Conservation (phyloP, 2,329 filamentous ascomycete genomes). For the Verticillium longisporum region DNA sequence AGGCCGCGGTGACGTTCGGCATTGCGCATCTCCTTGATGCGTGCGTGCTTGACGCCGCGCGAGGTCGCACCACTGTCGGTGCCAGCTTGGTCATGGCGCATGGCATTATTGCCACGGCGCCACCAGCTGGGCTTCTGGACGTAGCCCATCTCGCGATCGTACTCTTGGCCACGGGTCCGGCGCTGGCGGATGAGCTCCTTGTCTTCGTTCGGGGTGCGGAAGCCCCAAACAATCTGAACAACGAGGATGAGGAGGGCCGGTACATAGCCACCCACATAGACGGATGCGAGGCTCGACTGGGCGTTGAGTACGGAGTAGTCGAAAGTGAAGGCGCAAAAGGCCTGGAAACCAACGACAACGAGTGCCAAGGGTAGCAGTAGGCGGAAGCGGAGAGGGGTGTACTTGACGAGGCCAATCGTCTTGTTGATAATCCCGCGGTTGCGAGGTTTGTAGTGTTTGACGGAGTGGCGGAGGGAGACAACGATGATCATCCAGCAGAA, state of each 20-base stretch:
- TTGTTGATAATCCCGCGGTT: slow-evolving; percentile 46
- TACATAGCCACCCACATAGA: slow-evolving; percentile 58
- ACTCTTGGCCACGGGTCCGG: slow-evolving; percentile 43
- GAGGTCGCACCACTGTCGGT: slow-evolving; percentile 29
- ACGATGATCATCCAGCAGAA: slow-evolving; percentile 54
- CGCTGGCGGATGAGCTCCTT: slow-evolving; percentile 59
- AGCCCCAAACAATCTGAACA: slow-evolving; percentile 48
- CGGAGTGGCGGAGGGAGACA: slow-evolving; percentile 60
- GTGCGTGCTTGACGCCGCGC: background rate
- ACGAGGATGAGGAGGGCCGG: slow-evolving; percentile 51
- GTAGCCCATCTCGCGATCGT: slow-evolving; percentile 56
- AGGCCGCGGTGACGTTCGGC: background rate
- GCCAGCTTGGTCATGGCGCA: slow-evolving; percentile 21
- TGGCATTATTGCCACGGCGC: slow-evolving; percentile 36
- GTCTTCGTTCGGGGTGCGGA: slow-evolving; percentile 64
- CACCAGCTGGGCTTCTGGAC: slow-evolving; percentile 61
- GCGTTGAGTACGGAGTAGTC: slow-evolving; percentile 50
- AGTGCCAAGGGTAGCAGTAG: slow-evolving; percentile 46
- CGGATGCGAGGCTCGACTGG: slow-evolving; percentile 41
- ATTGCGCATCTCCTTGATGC: slow-evolving; percentile 13
- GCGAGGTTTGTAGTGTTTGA: slow-evolving; percentile 58
- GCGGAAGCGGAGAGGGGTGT: slow-evolving; percentile 51
- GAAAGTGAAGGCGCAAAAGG: slow-evolving; percentile 52
- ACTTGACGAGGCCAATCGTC: slow-evolving; percentile 41
- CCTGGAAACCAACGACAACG: slow-evolving; percentile 52